These are phyloP conservation scores for Xerocomus nothofagi DNA, from an alignment of 1,284 basidiomycete genomes.

Conservation along the genomic window DNA sequence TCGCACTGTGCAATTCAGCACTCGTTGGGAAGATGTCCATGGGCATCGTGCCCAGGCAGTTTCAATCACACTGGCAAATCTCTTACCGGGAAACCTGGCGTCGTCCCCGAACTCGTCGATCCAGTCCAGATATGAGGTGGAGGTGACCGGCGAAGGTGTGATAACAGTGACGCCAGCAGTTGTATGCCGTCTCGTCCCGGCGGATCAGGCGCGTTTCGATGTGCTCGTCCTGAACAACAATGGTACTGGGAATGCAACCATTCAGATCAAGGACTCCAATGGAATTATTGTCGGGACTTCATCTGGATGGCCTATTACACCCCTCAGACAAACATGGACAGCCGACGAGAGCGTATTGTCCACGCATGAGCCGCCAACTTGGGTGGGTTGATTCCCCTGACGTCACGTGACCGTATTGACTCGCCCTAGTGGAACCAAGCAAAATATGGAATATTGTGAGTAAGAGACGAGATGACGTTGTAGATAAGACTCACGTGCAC, in stretches of 20 bases:
- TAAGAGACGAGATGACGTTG: background rate
- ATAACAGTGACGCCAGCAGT: constrained; percentile 38
- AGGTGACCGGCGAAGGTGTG: constrained; percentile 39
- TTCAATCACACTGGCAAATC: constrained; percentile 48
- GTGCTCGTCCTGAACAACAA: constrained; percentile 37
- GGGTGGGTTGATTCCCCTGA: constrained; percentile 37
- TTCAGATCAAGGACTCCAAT: constrained; percentile 35
- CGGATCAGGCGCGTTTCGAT: constrained; percentile 47
- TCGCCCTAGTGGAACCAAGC: constrained; percentile 44
- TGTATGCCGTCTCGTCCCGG: constrained; percentile 44
- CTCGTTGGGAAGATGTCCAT: constrained; percentile 42
- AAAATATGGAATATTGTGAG: constrained; percentile 61
- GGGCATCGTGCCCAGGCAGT: constrained; percentile 42
- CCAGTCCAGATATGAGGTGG: constrained; percentile 36
- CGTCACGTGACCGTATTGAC: constrained; percentile 8
- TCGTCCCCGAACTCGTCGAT: constrained; percentile 32
- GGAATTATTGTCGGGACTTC: constrained; percentile 37
- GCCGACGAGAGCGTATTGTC: constrained; percentile 39
- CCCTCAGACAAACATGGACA: constrained; percentile 43
- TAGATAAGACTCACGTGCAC: background rate
- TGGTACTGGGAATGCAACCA: constrained; percentile 35
- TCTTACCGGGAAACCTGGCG: constrained; percentile 37
- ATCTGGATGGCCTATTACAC: constrained; percentile 38
- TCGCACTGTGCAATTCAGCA: constrained; percentile 42
- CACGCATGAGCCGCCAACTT: constrained; percentile 51